A percentile compares a stretch with the other conserved stretches of the same genome.
phyloP scores from a whole-genome alignment of 2,329 filamentous ascomycete genomes.

The Cercospora beticola region DNA sequence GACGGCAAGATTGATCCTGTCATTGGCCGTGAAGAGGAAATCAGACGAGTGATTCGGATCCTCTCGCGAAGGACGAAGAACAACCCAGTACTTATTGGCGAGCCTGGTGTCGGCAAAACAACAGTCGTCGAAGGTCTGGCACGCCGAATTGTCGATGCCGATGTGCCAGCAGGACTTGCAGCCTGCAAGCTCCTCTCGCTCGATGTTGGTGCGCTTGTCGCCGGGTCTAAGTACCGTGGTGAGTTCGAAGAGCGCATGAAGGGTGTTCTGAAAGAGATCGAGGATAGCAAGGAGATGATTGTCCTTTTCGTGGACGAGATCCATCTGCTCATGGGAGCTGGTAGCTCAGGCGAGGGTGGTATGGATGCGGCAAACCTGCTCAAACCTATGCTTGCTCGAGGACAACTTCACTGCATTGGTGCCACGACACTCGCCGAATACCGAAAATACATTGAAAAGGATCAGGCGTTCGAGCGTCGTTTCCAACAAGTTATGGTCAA shows the following conservation, averaged over 20 bases:
- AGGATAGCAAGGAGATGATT: constrained; percentile 92
- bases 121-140: constrained; percentile 96
- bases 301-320: constrained; percentile 99
- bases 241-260: constrained; percentile 99
- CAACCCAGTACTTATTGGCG: constrained; percentile 96
- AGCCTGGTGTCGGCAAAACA: constrained; percentile 97
- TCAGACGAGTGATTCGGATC: constrained; percentile 86
- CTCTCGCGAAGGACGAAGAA: constrained; percentile 94
- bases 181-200: constrained; percentile 92
- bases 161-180: constrained; percentile 93
- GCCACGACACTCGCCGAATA: constrained; percentile 95
- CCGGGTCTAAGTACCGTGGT: constrained; percentile 96
- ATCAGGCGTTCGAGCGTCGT: constrained; percentile 93
- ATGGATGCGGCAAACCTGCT: constrained; percentile 98
- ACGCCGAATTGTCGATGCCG: constrained; percentile 90
- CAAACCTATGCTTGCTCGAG: constrained; percentile 96
- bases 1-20: constrained; percentile 98
- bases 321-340: constrained; percentile 96
- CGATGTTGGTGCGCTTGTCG: constrained; percentile 91
- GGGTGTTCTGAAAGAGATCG: constrained; percentile 94
- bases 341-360: constrained; percentile 88
- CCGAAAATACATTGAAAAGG: constrained; percentile 98
- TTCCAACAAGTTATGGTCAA: constrained; percentile 99
- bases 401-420: constrained; percentile 96
- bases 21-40: constrained; percentile 95